Conservation (phyloP, 1,284 basidiomycete genomes). For the Phaffia rhodozyma region DNA sequence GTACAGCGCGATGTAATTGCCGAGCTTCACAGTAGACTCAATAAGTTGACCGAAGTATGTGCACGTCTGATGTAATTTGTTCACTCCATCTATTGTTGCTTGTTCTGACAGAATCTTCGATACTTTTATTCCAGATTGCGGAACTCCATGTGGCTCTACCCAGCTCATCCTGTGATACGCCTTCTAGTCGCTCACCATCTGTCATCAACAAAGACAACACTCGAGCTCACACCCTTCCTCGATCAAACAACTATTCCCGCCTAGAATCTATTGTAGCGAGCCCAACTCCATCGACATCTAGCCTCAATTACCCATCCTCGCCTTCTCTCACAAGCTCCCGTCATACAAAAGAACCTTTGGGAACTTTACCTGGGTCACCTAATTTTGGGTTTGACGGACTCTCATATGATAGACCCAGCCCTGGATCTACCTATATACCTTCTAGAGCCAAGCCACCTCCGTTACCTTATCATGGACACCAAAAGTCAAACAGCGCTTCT, state of each 20-base stretch:
- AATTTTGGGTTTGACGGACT: too few relatives aligned
- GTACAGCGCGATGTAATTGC: conserved; percentile 7
- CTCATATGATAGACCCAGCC: too few relatives aligned
- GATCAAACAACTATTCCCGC: neutral
- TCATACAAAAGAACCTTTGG: neutral
- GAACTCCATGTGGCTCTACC: neutral
- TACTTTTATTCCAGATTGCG: neutral
- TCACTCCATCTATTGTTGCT: neutral
- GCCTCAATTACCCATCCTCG: neutral
- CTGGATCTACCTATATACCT: neutral
- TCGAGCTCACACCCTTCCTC: neutral
- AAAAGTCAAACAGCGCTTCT: conserved; percentile 4
- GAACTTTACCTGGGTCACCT: neutral
- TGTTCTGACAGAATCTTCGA: neutral
- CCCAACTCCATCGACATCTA: neutral
- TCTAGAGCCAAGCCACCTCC: conserved; percentile 10
- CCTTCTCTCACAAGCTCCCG: neutral
- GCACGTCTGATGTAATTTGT: neutral
- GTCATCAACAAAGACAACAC: neutral
- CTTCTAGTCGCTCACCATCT: neutral
- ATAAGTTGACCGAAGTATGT: conserved; percentile 5
- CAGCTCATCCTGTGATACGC: neutral
- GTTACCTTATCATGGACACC: conserved; percentile 9
- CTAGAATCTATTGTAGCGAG: neutral
- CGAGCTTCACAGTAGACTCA: neutral